These are phyloP conservation scores for Pichia heedii DNA, from an alignment of 805 yeast genomes.

Conservation along the genomic window DNA sequence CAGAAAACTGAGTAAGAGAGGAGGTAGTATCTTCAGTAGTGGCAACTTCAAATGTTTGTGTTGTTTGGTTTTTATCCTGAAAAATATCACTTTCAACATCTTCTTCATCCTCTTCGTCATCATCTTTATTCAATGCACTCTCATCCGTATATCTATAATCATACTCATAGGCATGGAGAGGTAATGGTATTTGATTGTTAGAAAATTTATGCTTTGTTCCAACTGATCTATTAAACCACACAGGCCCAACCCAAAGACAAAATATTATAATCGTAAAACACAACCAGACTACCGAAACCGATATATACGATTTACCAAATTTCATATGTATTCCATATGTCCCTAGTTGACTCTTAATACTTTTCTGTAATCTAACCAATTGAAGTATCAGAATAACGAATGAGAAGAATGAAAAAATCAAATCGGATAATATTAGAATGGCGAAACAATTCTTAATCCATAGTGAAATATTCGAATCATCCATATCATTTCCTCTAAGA, in stretches of 20 bases:
- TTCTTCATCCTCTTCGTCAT: background rate
- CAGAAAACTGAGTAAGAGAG: background rate
- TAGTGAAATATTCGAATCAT: conserved; percentile 27
- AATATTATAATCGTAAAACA: conserved; percentile 24
- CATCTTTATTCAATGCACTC: background rate
- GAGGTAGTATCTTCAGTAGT: background rate
- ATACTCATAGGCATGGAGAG: conserved; percentile 3
- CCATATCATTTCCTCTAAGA: conserved; percentile 26
- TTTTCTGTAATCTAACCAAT: conserved; percentile 18
- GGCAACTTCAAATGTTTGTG: background rate
- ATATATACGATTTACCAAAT: conserved; percentile 34
- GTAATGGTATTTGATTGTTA: conserved; percentile 3
- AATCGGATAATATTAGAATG: conserved; percentile 27
- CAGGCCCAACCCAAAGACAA: conserved; percentile 32
- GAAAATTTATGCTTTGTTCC: background rate
- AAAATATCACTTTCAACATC: background rate
- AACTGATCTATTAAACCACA: conserved; percentile 47
- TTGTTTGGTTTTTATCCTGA: background rate
- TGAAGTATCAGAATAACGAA: conserved; percentile 17
- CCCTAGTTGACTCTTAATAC: conserved; percentile 28
- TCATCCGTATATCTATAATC: conserved; percentile 6
- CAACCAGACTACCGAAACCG: conserved; percentile 24
- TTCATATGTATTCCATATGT: conserved; percentile 38
- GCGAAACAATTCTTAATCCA: conserved; percentile 31
- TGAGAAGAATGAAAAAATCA: conserved; percentile 26